Percentiles rank a stretch among this genome's conserved stretches.
Conservation (phyloP, 495 filamentous ascomycete species). For the Penicillium parvum region DNA sequence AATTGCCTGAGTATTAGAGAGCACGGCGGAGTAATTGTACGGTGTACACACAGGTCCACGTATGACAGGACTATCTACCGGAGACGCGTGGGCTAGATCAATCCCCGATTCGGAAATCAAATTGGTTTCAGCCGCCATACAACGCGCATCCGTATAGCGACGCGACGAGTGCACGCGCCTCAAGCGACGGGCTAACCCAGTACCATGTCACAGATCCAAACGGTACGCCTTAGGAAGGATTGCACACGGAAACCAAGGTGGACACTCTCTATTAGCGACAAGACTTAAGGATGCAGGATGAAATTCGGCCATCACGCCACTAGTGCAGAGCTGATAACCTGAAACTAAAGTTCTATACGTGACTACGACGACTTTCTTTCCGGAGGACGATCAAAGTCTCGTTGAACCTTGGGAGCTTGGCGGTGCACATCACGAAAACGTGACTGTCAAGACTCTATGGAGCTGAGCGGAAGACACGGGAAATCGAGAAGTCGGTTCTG, state of each 20-base stretch:
- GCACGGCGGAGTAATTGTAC: background rate
- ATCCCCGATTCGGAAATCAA: slow-evolving; percentile 11
- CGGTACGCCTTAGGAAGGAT: slow-evolving; percentile 4
- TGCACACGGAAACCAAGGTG: no score
- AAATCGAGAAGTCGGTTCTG: no score
- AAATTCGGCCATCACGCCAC: slow-evolving; percentile 17
- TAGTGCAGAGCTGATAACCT: background rate
- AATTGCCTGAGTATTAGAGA: no score
- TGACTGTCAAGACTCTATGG: no score
- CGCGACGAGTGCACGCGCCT: slow-evolving; percentile 12
- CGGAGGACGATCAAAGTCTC: slow-evolving; percentile 12
- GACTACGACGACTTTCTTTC: background rate
- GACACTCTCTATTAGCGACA: background rate
- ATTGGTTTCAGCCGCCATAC: slow-evolving; percentile 3
- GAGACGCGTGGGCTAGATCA: background rate
- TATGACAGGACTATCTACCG: no score
- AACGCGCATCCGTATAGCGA: no score
- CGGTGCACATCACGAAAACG: slow-evolving; percentile 3
- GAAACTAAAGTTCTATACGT: background rate
- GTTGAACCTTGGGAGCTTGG: slow-evolving; percentile 6
- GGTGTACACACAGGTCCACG: no score
- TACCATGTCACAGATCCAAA: slow-evolving; percentile 20
- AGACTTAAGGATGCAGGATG: slow-evolving; percentile 1
- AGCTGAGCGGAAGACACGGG: no score
- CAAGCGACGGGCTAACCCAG: slow-evolving; percentile 7